These are phyloP conservation scores for Arthrocladium fulminans DNA, from an alignment of 2,329 filamentous ascomycete genomes.

Conservation along the genomic window DNA sequence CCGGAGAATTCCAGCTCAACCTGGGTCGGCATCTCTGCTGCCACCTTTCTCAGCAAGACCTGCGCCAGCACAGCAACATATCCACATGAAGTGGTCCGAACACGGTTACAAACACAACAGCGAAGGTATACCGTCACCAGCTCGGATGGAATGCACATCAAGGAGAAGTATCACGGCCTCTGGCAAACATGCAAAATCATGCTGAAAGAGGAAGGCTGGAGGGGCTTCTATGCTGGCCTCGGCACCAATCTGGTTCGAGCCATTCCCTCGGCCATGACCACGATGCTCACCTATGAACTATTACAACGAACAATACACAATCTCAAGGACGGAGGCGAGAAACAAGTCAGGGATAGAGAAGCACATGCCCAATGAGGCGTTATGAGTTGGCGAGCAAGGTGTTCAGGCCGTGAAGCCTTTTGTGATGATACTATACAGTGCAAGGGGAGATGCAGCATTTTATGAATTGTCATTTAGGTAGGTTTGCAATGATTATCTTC, in stretches of 20 bases:
- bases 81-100: constrained; percentile 92
- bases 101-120: constrained; percentile 86
- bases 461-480: too few relatives aligned
- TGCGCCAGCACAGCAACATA: constrained; percentile 93
- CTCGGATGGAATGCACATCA: constrained; percentile 50
- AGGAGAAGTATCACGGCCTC: constrained; percentile 62
- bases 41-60: constrained; percentile 88
- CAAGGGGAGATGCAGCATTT: not conserved
- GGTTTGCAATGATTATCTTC: not conserved
- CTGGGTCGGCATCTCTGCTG: constrained; percentile 74
- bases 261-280: constrained; percentile 90
- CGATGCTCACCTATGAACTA: constrained; percentile 79
- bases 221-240: constrained; percentile 93
- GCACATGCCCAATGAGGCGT: not conserved
- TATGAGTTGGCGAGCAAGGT: not conserved
- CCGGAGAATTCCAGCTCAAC: constrained; percentile 52
- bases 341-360: constrained; percentile 12
- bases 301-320: constrained; percentile 7
- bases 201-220: constrained; percentile 83
- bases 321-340: constrained; percentile 11
- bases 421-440: not conserved
- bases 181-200: constrained; percentile 77
- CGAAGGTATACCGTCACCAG: constrained; percentile 44
- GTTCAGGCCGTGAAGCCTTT: not conserved
- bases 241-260: constrained; percentile 96